phyloP scores from a whole-genome alignment of 1,284 basidiomycete genomes.

The Tylopilus sp. region DNA sequence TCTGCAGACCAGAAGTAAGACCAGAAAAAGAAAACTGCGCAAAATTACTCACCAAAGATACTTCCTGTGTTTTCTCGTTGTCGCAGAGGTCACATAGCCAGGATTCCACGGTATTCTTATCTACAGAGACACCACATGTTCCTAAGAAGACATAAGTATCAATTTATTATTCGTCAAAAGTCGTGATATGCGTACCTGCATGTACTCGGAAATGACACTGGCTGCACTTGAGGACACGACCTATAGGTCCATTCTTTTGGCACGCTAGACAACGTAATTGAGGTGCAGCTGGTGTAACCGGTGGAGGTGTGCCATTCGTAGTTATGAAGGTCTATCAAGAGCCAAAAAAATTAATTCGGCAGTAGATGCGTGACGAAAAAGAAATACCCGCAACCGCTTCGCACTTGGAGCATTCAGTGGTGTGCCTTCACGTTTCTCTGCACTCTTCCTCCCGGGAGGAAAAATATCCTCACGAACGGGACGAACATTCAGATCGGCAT shows the following conservation, averaged over 20 bases:
- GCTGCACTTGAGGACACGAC: constrained; percentile 76
- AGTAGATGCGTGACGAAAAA: constrained; percentile 1
- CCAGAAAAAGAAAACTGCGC: neutral
- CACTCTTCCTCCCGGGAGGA: constrained; percentile 44
- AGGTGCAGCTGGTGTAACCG: constrained; percentile 44
- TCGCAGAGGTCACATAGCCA: constrained; percentile 87
- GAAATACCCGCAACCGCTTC: constrained; percentile 67
- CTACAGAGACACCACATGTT: constrained; percentile 65
- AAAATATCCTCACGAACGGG: constrained; percentile 62
- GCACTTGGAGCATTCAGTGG: constrained; percentile 56
- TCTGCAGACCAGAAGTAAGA: constrained; percentile 40
- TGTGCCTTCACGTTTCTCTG: constrained; percentile 77
- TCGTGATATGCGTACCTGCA: constrained; percentile 45
- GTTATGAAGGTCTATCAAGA: constrained; percentile 46
- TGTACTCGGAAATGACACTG: constrained; percentile 76
- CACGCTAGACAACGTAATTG: constrained; percentile 77
- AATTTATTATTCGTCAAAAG: neutral
- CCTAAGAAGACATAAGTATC: constrained; percentile 35
- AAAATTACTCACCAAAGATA: constrained; percentile 57
- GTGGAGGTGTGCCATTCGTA: constrained; percentile 54
- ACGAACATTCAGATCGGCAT: constrained; percentile 78
- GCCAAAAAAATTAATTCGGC: neutral
- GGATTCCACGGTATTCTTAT: constrained; percentile 56
- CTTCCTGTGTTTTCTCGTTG: constrained; percentile 75
- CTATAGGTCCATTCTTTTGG: constrained; percentile 65